Percentiles rank a stretch among this genome's conserved stretches.
phyloP scores from a whole-genome alignment of 306 rosid species.

The Inga laurina region DNA sequence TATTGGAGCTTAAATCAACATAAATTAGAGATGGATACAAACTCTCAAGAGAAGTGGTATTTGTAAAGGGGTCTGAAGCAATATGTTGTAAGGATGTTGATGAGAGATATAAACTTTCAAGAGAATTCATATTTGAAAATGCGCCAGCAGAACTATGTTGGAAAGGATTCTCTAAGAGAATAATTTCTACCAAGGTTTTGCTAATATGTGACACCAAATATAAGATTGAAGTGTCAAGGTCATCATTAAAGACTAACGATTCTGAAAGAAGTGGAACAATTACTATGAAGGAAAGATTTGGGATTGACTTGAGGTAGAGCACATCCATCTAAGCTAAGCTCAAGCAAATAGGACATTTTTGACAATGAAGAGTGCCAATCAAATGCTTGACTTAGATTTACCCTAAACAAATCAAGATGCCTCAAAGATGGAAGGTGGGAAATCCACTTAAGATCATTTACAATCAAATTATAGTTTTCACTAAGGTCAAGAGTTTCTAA shows the following conservation, averaged over 20 bases:
- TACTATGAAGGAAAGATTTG: neutral
- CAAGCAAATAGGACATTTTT: too few relatives aligned
- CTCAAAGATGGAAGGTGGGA: neutral
- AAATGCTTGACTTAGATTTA: neutral
- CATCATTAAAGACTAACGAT: neutral
- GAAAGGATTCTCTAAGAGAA: neutral
- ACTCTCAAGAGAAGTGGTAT: neutral
- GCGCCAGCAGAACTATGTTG: neutral
- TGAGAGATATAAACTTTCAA: neutral
- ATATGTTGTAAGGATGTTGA: neutral
- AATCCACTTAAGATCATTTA: neutral
- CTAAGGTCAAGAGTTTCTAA: neutral
- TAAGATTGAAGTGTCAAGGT: neutral
- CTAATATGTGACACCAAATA: neutral
- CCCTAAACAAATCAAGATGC: neutral
- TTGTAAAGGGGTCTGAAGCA: neutral
- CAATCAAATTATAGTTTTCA: neutral
- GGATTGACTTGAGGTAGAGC: neutral
- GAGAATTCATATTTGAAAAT: neutral
- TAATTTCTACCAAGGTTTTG: neutral
- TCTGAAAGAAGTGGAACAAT: neutral
- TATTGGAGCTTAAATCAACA: too few relatives aligned
- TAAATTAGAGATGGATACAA: neutral
- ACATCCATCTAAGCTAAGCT: neutral
- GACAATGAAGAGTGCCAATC: neutral